Base-by-base conservation (phyloP, 2,329 filamentous ascomycete species). In the Cryphonectria nitschkei region DNA sequence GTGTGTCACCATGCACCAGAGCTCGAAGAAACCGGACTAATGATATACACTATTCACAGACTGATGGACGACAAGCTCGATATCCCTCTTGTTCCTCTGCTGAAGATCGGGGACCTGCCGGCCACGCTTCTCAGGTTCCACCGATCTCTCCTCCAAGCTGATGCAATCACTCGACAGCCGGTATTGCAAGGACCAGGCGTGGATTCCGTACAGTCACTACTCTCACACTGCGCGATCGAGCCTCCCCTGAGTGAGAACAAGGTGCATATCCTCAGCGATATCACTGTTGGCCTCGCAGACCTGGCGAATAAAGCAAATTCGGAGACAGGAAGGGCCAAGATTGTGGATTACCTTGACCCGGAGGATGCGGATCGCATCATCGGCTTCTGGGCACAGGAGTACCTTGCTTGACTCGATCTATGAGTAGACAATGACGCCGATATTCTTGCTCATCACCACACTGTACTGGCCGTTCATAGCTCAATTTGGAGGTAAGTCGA, bases 51-150 rank as follows among this genome's bases (percentile, higher is more conserved):
- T 9, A 13, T 37, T 37, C 8, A 16, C 65, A 84, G 82, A 8
- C 77, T 84, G 29, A 64, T 81, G 19, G 74, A 75, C 54, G 74
- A 75, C 50, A 77, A 75, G 43, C 74, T 77, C 52, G 76, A 77
- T 16, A 74, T 84, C 9, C 81, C 83, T 6, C 74, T 86, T 50
- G 76, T 87, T 26, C 85, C 84, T 2, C 76, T 87, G 65, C 75
- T 79, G 22, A 78, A 78, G 1, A 70, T 78, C 54, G 71, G 75
- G 14, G 77, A 79, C 19, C 76, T 86, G 22, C 77, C 80, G n/a
- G 67, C 75, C 1, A 79, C 77, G 13, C 75, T 88, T 32, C 76
- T 78, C n/a, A 73, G 76, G 0, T 82, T 87, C 71, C 68, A 72
- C 29, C 70, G 68, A 11, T 74, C 77, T 0, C 81, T 87, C 69